Base-by-base conservation (phyloP, 768 basidiomycete genomes). In the Rhodotorula graminis region DNA sequence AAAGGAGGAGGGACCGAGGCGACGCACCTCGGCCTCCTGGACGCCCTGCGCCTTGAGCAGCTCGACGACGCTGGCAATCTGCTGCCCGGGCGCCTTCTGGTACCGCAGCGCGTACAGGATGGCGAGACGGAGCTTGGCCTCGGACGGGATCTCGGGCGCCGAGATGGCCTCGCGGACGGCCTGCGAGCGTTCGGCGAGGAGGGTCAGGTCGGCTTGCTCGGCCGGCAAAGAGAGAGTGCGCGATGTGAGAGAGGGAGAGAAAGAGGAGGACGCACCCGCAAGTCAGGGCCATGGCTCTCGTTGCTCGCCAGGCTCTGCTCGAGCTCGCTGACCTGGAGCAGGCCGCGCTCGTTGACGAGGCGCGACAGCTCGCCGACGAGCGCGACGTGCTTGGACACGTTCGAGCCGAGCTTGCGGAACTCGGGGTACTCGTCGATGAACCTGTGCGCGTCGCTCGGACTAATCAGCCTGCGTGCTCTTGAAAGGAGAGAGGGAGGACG, bases 351-450 rank as follows among this genome's bases (percentile, higher is more conserved):
- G 64, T 88, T 90, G 25, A 98, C 93, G 59, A 98, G 82, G 71
- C 95, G 85, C 79, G 93, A 95, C 71, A 99, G 85, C 80, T 99
- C 96, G 21, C 96, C 95, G 0, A 99, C 96, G 33, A 99, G 82
- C 14, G 95, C 92, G 31, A 98, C 96, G 78, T 98, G 96, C 82
- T 98, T 99, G 83, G 92, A 95, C 44, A 99, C 96, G 80, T 99
- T 99, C 16, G 94, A 94, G 2, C 96, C 93, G 44, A 99, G 85
- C 80, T 94, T 94, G 76, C 89, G 85, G 79, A 98, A 97, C 81
- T 99, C 96, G 2, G 96, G 96, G 82, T 95, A 99, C 77, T 97
- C 94, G 80, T 99, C 96, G 4, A 99, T 91, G 65, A 81, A 81
- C 0, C 77, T 72, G 50, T 29, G 23, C 31, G 46, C 31, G 40